Base-by-base conservation (phyloP, 1,284 basidiomycete genomes). In the Rhodotorula sp. region DNA sequence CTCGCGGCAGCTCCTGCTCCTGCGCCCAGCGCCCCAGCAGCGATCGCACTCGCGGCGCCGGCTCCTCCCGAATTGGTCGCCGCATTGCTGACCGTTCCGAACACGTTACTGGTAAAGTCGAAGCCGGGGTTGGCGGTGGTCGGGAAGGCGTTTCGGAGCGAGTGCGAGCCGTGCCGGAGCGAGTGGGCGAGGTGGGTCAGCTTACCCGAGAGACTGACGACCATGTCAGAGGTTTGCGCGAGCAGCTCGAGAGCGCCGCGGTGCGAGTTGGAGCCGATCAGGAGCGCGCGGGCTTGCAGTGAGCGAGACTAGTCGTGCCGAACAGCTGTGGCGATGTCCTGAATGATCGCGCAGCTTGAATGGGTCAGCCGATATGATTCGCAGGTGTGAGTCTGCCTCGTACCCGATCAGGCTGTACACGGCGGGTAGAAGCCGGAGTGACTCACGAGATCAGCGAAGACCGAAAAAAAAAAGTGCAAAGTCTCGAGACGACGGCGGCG, bases 101-200 rank as follows among this genome's bases (percentile, higher is more conserved):
- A 73, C 43, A 70, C 68, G 47, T 73, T 73, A 23, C 57, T 61
- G 47, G 73, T 68, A 6, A 67, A 71, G 54, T 72, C 65, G 57
- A 74, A 72, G 5, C 63, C 65, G 58, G 65, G 66, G 8, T 67
- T 60, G 62, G 56, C 63, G 18, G 73, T 58, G 46, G 70, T 64
- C 56, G 77, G 76, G 60, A 76, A 70, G 6, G 73, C 75, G 58
- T 66, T 71, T 16, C 76, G 69, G 56, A 72, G 59, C 21, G 65
- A 43, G 54, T 62, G 68, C 56, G 69, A 67, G 64, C 64, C 56
- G 64, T 79, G 77, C 10, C 79, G 73, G 70, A 78, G 79, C 2
- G 77, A 74, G 23, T 75, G 73, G 18, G 76, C 73, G 60, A 77
- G 60, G 68, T 77, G 76, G 8, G 73, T 73, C 62, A 77, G 64